phyloP scores from a whole-genome alignment of 805 yeast genomes.

The Lipomyces starkeyi region DNA sequence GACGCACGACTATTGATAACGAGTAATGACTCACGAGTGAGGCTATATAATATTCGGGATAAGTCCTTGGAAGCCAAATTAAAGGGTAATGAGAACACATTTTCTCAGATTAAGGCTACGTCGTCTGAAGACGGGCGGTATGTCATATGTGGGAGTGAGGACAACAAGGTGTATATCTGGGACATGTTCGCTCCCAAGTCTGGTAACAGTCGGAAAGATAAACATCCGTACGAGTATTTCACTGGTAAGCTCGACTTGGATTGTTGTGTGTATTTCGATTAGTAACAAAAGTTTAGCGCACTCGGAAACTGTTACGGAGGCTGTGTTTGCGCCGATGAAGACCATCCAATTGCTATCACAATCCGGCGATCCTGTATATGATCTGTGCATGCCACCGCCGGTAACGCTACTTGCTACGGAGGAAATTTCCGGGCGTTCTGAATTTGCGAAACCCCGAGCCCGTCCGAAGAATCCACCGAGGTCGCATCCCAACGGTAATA shows the following conservation, averaged over 20 bases:
- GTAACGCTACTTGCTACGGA: conserved; percentile 21
- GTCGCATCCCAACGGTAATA: conserved; percentile 46
- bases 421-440: conserved; percentile 9
- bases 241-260: conserved; percentile 25
- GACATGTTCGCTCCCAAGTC: conserved; percentile 44
- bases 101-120: conserved; percentile 73
- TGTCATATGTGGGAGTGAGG: conserved; percentile 83
- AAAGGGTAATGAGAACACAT: conserved; percentile 73
- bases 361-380: conserved; percentile 82
- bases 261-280: conserved; percentile 53
- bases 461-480: conserved; percentile 14
- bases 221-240: conserved; percentile 35
- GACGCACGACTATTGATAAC: conserved; percentile 62
- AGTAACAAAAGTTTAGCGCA: conserved; percentile 78
- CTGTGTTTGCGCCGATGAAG: conserved; percentile 74
- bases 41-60: conserved; percentile 64
- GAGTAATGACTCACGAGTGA: conserved; percentile 79
- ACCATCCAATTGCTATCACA: conserved; percentile 69
- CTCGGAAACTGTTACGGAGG: conserved; percentile 72
- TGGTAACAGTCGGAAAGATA: conserved; percentile 40
- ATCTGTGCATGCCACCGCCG: conserved; percentile 53
- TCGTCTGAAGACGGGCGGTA: conserved; percentile 61
- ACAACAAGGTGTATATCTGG: conserved; percentile 89
- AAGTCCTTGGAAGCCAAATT: conserved; percentile 66
- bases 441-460: neutral